A percentile compares a stretch with the other conserved stretches of the same genome.
Conservation (phyloP, 768 basidiomycete species). For the Naganishia antarctica region DNA sequence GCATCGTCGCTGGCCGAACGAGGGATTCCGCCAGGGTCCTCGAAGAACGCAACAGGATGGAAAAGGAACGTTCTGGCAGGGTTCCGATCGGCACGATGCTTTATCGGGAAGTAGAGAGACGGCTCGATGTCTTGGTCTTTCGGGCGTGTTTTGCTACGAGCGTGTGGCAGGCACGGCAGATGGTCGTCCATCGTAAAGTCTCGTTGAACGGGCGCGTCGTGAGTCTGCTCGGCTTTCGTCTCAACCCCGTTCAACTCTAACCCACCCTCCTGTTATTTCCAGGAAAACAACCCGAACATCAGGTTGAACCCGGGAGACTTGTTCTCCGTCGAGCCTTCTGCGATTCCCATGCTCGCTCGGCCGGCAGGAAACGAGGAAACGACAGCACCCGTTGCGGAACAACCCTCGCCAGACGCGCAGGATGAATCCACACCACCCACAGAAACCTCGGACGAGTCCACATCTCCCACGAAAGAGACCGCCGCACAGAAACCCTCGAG, state of each 20-base stretch:
- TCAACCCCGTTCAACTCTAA: background rate
- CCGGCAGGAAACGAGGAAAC: constrained; percentile 20
- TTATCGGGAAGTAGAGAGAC: constrained; percentile 87
- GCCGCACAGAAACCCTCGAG: constrained; percentile 15
- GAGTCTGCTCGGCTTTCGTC: constrained; percentile 36
- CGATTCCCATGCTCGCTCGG: constrained; percentile 65
- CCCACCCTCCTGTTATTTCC: background rate
- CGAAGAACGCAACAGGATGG: constrained; percentile 55
- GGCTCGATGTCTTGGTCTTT: constrained; percentile 89
- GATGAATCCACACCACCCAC: constrained; percentile 28
- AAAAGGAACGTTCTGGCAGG: constrained; percentile 59
- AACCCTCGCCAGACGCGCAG: constrained; percentile 32
- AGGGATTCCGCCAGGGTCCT: constrained; percentile 48
- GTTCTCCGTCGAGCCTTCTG: constrained; percentile 76
- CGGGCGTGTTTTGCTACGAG: constrained; percentile 79
- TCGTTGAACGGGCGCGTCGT: constrained; percentile 85
- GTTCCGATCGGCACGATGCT: constrained; percentile 93
- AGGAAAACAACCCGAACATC: constrained; percentile 81
- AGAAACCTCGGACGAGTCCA: constrained; percentile 36
- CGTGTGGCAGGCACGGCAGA: constrained; percentile 78
- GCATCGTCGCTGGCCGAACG: constrained; percentile 52
- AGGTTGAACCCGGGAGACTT: constrained; percentile 90
- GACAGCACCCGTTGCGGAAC: too few species aligned
- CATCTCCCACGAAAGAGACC: constrained; percentile 20
- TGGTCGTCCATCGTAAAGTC: constrained; percentile 83